Conservation (phyloP, 345 rosid species). For the Sisymbrium irio region DNA sequence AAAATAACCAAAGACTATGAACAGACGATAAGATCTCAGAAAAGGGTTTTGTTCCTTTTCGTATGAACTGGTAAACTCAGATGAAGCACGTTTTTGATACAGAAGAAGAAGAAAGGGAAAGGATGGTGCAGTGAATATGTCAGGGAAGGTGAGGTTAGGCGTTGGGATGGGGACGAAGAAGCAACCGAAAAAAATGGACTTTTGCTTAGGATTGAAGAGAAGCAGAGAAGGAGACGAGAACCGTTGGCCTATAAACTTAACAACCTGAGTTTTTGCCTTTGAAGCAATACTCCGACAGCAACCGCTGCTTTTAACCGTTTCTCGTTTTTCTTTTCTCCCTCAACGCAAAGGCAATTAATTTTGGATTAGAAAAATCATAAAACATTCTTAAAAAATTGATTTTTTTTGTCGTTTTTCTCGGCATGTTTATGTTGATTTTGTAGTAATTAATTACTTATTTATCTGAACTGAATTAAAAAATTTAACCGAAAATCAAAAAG, state of each 20-base stretch:
- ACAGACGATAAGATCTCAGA: not conserved
- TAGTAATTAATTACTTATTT: not conserved
- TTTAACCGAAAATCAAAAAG: not conserved
- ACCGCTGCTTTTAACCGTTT: constrained; percentile 27
- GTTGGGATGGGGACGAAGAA: constrained; percentile 80
- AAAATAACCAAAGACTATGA: not conserved
- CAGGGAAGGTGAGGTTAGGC: constrained; percentile 66
- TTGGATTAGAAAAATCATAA: not conserved
- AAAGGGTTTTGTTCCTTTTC: not conserved
- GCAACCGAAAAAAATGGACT: constrained; percentile 40
- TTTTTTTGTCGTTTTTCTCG: no score
- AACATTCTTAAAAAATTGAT: not conserved
- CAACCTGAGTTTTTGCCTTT: constrained; percentile 35
- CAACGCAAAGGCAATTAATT: not conserved
- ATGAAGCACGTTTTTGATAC: constrained; percentile 15
- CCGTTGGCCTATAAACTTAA: constrained; percentile 68
- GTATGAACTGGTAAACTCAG: not conserved
- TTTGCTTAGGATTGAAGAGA: constrained; percentile 67
- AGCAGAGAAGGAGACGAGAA: constrained; percentile 38
- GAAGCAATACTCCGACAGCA: constrained; percentile 25
- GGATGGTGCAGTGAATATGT: constrained; percentile 40
- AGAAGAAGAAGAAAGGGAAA: constrained; percentile 21
- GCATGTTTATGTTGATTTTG: no score
- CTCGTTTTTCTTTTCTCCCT: not conserved
- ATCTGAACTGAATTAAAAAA: not conserved